phyloP scores from a whole-genome alignment of 768 basidiomycete genomes.

The Nidula microcarpa region DNA sequence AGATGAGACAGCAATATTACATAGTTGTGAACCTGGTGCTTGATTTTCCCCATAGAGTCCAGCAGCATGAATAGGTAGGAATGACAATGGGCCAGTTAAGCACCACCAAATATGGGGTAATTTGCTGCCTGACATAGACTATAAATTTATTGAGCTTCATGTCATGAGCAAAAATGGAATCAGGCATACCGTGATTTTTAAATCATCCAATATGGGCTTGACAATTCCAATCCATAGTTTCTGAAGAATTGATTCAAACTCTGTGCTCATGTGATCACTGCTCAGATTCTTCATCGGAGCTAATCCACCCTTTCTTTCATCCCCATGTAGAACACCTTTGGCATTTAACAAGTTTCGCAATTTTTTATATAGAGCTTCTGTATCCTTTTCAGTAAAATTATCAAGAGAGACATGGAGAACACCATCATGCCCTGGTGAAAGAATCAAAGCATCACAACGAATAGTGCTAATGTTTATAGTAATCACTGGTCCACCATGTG shows the following conservation, averaged over 20 bases:
- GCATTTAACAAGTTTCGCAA: too few species aligned
- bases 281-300: too few species aligned
- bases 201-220: conserved; percentile 14
- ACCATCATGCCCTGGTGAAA: conserved; percentile 7
- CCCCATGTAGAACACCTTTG: too few species aligned
- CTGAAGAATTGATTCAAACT: too few species aligned
- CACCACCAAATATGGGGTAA: conserved; percentile 10
- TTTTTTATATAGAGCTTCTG: too few species aligned
- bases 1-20: conserved; percentile 10
- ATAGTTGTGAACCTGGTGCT: conserved; percentile 7
- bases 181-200: conserved; percentile 3
- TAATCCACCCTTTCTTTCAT: too few species aligned
- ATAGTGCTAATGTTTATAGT: conserved; percentile 11
- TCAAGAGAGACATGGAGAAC: too few species aligned
- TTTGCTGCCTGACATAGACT: not conserved
- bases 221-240: conserved; percentile 14
- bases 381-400: too few species aligned
- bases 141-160: not conserved
- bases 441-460: conserved; percentile 16
- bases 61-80: conserved; percentile 16
- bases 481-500: conserved; percentile 11
- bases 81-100: conserved; percentile 14
- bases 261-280: too few species aligned
- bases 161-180: conserved; percentile 1
- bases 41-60: conserved; percentile 7